Evolutionary conservation across 2,329 filamentous ascomycete genomes (phyloP).

Genomic region (Cladorrhinum sp.): DNA sequence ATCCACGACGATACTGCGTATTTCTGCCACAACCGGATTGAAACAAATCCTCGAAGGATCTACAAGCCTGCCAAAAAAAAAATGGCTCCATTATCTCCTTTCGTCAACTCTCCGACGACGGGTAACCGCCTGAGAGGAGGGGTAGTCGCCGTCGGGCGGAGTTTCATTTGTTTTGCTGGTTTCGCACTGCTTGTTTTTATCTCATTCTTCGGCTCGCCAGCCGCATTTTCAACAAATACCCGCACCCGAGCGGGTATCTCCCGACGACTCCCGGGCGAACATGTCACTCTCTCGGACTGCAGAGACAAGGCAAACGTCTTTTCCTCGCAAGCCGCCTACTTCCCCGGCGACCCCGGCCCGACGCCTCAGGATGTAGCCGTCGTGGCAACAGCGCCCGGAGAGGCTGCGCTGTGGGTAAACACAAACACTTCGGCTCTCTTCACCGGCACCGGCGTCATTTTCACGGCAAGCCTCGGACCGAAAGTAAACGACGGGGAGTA

Average conservation of each 20-base stretch:
- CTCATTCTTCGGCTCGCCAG: background rate
- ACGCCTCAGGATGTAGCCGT: constrained; percentile 30
- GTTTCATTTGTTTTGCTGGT: background rate
- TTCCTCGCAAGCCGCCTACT: constrained; percentile 36
- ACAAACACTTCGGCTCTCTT: constrained; percentile 30
- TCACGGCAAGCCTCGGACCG: constrained; percentile 30
- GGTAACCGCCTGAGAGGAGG: background rate
- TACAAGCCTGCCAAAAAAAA: too few relatives aligned
- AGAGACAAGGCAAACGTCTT: constrained; percentile 18
- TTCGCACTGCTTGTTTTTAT: background rate
- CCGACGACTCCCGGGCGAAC: constrained; percentile 19
- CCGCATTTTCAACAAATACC: background rate
- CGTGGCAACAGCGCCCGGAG: constrained; percentile 26
- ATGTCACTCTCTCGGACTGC: constrained; percentile 36
- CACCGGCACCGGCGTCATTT: constrained; percentile 29
- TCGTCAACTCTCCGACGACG: too few relatives aligned
- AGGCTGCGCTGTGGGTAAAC: constrained; percentile 31
- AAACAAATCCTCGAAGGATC: too few relatives aligned
- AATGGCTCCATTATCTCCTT: background rate
- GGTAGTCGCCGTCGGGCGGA: background rate
- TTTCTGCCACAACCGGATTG: too few relatives aligned
- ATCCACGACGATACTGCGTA: too few relatives aligned
- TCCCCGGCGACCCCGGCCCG: constrained; percentile 16
- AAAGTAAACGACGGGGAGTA: constrained; percentile 30
- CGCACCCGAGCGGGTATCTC: too few relatives aligned